Base-by-base conservation (phyloP, 1,284 basidiomycete species). In the Ustilago esculenta region DNA sequence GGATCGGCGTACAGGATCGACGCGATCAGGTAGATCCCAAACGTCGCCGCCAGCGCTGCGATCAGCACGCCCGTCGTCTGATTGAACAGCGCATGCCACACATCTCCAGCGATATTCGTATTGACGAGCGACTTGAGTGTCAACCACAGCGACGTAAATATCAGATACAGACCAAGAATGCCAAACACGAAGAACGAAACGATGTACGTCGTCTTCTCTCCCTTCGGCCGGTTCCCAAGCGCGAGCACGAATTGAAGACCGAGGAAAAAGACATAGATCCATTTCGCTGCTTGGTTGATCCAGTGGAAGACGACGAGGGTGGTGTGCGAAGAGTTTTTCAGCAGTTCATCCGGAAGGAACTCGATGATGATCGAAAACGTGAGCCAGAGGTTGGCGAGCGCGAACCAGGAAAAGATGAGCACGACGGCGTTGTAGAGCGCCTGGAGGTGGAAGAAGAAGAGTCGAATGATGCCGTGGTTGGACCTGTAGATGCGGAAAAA, bases 301-400 rank as follows among this genome's bases (percentile, higher is more conserved):
- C 89, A 85, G 44, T 88, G 84, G 52, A 92, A 89, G 24, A 87
- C 87, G 81, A 90, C 87, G 1, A 84, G 81, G 1, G 84, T 81
- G 75, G 88, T 88, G 73, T 91, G 89, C 81, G 92, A 84, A 0
- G 91, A 87, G 14, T 86, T 83, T 9, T 88, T 88, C 36, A 95
- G 85, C 73, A 95, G 89, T 39, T 77, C 75, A 73, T 84, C 65
- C 1, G 92, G 92, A 15, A 95, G 85, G 34, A 96, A 87, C 73
- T 93, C 89, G 85, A 97, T 93, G 82, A 97, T 93, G 84, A 97
- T 95, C 57, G 89, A 90, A 86, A 97, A 97, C 10, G 94, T 96
- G 53, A 97, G 85, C 92, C 92, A 97, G 32, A 96, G 85, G 77
- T 96, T 97, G 72, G 92, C 94, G 46, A 95, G 85, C 9, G 89